Evolutionary conservation across 352 stramenopile species (phyloP).

Genomic region (Globisporangium abappressorium): DNA sequence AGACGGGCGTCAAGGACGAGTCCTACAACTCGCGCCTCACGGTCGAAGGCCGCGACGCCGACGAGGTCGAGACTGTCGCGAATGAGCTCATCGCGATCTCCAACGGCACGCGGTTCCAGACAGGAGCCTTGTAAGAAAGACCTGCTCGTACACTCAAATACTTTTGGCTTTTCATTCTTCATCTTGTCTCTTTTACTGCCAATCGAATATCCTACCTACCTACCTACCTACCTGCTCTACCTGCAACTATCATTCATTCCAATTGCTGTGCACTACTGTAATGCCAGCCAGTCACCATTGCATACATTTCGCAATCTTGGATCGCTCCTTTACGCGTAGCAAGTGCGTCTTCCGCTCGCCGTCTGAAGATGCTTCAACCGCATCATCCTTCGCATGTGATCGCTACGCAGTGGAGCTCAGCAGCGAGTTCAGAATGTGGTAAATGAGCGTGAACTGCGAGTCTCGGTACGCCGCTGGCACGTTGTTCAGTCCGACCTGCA

Average conservation of each 20-base stretch:
- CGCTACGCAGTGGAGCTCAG: slow-evolving; percentile 45
- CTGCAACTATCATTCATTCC: neutral
- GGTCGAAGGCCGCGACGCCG: slow-evolving; percentile 51
- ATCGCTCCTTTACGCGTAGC: neutral
- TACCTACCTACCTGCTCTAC: neutral
- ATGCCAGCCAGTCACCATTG: neutral
- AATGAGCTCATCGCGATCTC: slow-evolving; percentile 31
- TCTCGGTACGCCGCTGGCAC: slow-evolving; percentile 59
- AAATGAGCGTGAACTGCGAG: slow-evolving; percentile 81
- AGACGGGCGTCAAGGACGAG: slow-evolving; percentile 36
- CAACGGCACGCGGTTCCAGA: slow-evolving; percentile 25
- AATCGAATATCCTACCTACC: neutral
- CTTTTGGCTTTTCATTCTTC: neutral
- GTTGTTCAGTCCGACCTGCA: slow-evolving; percentile 59
- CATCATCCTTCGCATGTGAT: neutral
- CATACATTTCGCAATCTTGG: neutral
- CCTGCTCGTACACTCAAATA: neutral
- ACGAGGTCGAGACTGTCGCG: slow-evolving; percentile 54
- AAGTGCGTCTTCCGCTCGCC: too few species aligned
- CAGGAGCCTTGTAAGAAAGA: slow-evolving; percentile 25
- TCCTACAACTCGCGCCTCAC: slow-evolving; percentile 72
- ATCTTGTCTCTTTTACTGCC: neutral
- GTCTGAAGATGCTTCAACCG: too few species aligned
- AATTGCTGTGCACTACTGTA: too few species aligned
- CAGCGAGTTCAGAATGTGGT: slow-evolving; percentile 86